phyloP scores from a whole-genome alignment of 192 early-diverging fungal species.

The Backusella sp. region DNA sequence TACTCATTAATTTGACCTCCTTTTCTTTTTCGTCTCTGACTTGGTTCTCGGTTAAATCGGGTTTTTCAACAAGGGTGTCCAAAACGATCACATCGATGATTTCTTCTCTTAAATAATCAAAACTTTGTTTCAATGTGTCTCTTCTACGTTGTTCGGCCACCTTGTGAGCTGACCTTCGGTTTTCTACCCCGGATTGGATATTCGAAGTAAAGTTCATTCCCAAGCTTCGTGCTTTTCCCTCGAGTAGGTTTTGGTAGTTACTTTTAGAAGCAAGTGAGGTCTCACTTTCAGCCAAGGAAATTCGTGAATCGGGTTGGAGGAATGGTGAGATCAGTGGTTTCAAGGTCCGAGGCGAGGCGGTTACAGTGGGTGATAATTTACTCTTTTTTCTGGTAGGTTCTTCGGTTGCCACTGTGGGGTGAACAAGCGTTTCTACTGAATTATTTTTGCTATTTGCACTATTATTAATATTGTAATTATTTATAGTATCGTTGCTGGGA shows the following conservation, averaged over 20 bases:
- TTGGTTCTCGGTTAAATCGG: conserved; percentile 2
- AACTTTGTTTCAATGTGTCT: conserved; percentile 88
- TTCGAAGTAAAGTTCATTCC: conserved; percentile 75
- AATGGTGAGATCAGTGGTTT: conserved; percentile 47
- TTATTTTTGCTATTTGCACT: neutral
- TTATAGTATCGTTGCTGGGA: neutral
- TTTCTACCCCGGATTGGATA: conserved; percentile 76
- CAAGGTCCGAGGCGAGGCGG: conserved; percentile 31
- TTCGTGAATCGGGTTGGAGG: conserved; percentile 43
- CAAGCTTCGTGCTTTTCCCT: conserved; percentile 79
- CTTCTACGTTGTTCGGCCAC: conserved; percentile 95
- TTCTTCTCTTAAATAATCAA: conserved; percentile 74
- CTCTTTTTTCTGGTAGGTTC: conserved; percentile 1
- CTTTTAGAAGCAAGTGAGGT: conserved; percentile 48
- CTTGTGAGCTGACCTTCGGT: conserved; percentile 82
- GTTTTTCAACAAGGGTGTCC: neutral
- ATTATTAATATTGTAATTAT: neutral
- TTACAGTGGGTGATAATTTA: neutral
- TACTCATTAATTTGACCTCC: conserved; percentile 77
- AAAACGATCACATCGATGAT: conserved; percentile 63
- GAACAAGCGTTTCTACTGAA: neutral
- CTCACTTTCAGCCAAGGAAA: conserved; percentile 19
- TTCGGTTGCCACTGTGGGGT: neutral
- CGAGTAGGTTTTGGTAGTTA: conserved; percentile 84
- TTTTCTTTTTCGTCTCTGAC: conserved; percentile 31